Conservation (phyloP, 2,329 filamentous ascomycete genomes). For the Colletotrichum sp. region DNA sequence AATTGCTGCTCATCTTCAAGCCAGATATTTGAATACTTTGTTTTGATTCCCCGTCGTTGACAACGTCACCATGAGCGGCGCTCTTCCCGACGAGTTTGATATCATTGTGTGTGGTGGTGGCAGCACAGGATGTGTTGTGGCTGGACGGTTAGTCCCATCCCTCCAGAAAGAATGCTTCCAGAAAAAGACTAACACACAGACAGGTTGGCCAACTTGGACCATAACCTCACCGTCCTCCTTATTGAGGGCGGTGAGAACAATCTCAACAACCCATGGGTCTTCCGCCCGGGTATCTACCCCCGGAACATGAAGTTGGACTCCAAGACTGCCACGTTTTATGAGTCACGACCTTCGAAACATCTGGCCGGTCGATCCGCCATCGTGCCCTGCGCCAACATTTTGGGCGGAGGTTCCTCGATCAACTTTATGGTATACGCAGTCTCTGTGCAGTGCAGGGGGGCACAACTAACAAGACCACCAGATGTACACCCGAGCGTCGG, state of each 20-base stretch:
- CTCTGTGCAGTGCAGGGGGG: background rate
- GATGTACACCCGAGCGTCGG: constrained; percentile 77
- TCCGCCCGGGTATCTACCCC: constrained; percentile 78
- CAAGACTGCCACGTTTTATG: constrained; percentile 83
- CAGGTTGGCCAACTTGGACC: constrained; percentile 76
- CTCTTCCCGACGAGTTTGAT: constrained; percentile 76
- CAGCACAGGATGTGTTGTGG: constrained; percentile 66
- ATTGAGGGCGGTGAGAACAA: constrained; percentile 77
- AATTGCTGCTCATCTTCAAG: background rate
- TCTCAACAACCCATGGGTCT: constrained; percentile 80
- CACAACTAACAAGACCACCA: constrained; percentile 30
- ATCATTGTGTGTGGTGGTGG: constrained; percentile 82
- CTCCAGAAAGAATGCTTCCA: constrained; percentile 32
- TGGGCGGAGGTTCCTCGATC: constrained; percentile 76
- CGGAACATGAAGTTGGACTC: constrained; percentile 80
- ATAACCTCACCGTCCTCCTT: constrained; percentile 72
- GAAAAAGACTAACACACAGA: constrained; percentile 41
- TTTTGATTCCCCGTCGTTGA: background rate
- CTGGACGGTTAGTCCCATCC: constrained; percentile 51
- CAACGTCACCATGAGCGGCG: constrained; percentile 32
- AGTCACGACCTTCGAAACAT: constrained; percentile 76
- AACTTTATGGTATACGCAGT: constrained; percentile 70
- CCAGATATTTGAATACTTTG: background rate
- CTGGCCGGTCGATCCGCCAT: constrained; percentile 74
- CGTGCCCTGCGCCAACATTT: constrained; percentile 75